Conservation (phyloP, 1,284 basidiomycete species). For the Taiwanofungus camphoratus region DNA sequence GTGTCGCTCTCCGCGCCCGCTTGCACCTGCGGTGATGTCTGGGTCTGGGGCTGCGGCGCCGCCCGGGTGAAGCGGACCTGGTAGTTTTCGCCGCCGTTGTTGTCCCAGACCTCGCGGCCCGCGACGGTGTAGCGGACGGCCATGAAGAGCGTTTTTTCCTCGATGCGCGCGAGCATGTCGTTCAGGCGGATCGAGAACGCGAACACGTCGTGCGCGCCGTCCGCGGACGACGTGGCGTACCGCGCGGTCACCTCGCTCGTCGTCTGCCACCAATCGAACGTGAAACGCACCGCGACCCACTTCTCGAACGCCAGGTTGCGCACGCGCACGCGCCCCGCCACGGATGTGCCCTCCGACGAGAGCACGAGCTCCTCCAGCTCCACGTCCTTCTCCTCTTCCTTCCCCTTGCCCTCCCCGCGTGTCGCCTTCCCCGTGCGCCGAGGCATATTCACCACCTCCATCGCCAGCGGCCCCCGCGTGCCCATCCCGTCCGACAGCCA, state of each 20-base stretch:
- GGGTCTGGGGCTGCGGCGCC: conserved; percentile 3
- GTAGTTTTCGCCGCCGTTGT: conserved; percentile 81
- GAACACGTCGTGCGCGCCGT: conserved; percentile 63
- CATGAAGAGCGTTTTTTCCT: conserved; percentile 81
- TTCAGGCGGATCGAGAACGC: conserved; percentile 60
- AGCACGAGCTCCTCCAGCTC: conserved; percentile 52
- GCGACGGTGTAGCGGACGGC: conserved; percentile 75
- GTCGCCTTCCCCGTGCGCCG: conserved; percentile 21
- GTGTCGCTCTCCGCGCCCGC: conserved; percentile 6
- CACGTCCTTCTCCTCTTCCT: conserved; percentile 40
- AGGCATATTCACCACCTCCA: conserved; percentile 52
- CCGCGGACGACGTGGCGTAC: conserved; percentile 61
- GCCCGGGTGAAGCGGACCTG: conserved; percentile 51
- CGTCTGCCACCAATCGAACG: conserved; percentile 93
- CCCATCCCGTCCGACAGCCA: conserved; percentile 45
- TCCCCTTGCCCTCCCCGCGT: too few relatives aligned
- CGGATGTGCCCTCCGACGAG: conserved; percentile 50
- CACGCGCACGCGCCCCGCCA: conserved; percentile 73
- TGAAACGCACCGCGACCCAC: conserved; percentile 86
- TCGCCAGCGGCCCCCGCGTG: conserved; percentile 38
- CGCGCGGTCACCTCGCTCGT: conserved; percentile 88
- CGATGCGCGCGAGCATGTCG: conserved; percentile 64
- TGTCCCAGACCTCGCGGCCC: conserved; percentile 86
- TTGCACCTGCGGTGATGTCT: too few relatives aligned
- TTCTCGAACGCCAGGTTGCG: conserved; percentile 87